phyloP scores from a whole-genome alignment of 83 land plant genomes.

The Thuja plicata region DNA sequence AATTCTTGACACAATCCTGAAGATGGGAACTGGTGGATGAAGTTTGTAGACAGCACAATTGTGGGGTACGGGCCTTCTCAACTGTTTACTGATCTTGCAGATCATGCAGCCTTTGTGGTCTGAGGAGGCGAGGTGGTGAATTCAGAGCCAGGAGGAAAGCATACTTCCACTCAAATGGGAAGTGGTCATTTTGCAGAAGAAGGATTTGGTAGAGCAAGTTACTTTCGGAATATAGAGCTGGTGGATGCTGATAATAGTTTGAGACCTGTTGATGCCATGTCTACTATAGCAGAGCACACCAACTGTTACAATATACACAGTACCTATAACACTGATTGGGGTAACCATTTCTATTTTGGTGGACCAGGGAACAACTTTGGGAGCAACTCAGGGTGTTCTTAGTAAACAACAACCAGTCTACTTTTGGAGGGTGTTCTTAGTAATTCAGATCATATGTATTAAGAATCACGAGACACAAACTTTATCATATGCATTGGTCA shows the following conservation, averaged over 20 bases:
- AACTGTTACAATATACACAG: slow-evolving; percentile 44
- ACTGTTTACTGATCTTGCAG: slow-evolving; percentile 42
- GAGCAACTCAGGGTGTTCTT: slow-evolving; percentile 12
- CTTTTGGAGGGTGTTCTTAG: too few relatives aligned
- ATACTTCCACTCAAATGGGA: slow-evolving; percentile 63
- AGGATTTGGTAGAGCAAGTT: slow-evolving; percentile 48
- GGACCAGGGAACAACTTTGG: slow-evolving; percentile 34
- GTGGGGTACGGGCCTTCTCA: slow-evolving; percentile 65
- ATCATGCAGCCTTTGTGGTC: slow-evolving; percentile 43
- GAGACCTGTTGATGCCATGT: slow-evolving; percentile 18
- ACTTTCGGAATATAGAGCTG: slow-evolving; percentile 36
- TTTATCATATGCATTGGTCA: too few relatives aligned
- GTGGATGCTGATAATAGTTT: slow-evolving; percentile 46
- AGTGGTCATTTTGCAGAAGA: slow-evolving; percentile 55
- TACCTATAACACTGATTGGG: slow-evolving; percentile 35
- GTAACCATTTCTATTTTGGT: slow-evolving; percentile 47
- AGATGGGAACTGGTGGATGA: slow-evolving; percentile 67
- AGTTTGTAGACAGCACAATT: slow-evolving; percentile 28
- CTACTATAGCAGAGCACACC: slow-evolving; percentile 42
- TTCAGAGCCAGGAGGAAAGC: slow-evolving; percentile 25
- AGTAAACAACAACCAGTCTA: not conserved
- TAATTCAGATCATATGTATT: too few relatives aligned
- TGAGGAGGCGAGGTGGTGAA: slow-evolving; percentile 76
- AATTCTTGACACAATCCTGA: slow-evolving; percentile 40
- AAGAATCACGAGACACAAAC: too few relatives aligned